Base-by-base conservation (phyloP, 495 filamentous ascomycete genomes). In the Elaphomyces granulatus region DNA sequence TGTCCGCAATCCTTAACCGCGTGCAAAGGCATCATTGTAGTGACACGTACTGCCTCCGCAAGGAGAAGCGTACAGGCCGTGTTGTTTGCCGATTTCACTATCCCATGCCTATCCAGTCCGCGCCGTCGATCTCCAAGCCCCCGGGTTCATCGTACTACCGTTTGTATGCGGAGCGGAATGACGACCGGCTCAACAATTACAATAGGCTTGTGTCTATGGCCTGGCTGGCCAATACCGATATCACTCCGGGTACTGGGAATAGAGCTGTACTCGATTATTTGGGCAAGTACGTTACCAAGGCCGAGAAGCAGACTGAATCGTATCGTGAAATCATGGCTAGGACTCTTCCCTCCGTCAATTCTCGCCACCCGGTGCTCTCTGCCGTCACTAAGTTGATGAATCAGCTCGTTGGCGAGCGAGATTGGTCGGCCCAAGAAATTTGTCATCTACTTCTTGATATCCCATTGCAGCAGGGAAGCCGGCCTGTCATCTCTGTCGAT, bases 191-290 rank as follows among this genome's bases (percentile, higher is more conserved):
- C 6, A 12, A 28, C 23, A 28, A 28, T 28, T 28, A 28, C 23
- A 28, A 28, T 28, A 6, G 23, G 23, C 23, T 28, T 28, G 12
- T 28, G 6, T 28, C 6, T 28, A 28, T 28, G 23, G 23, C 23
- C 6, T 28, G 23, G 23, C 6, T 28, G 6, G 23, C 23, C 6
- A 28, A 28, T 12, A 28, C 23, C 6, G 23, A 6, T 12, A 12
- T 28, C 23, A 28, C 6, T 56, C 37, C 37, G 8, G 21, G 18
- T 14, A 39, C 18, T 8, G 51, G 59, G 58, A 58, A 59, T 49
- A 48, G 42, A 2, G 37, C 37, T 3, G 37, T 39, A 2, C 4
- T 39, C 28, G 19, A 39, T 14, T 39, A 28, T 14, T 15, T 39
- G 10, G 9, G 7, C 19, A 39, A 39, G 14, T 39, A 39, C 20